Base-by-base conservation (phyloP, 352 stramenopile species). In the Nothophytophthora sp. region DNA sequence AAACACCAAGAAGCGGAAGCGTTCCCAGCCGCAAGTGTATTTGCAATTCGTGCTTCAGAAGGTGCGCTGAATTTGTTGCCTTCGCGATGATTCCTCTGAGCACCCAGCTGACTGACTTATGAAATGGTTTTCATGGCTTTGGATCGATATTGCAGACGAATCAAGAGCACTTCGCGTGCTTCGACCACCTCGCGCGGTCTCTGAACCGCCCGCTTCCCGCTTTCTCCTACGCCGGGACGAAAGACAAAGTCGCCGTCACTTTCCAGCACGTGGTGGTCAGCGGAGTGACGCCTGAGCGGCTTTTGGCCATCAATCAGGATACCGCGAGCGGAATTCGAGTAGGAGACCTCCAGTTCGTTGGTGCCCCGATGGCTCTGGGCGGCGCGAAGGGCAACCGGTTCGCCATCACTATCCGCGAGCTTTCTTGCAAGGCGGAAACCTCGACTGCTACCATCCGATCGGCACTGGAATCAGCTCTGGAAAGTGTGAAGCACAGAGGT, bases 161-260 rank as follows among this genome's bases (percentile, higher is more conserved):
- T 49, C 35, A 77, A 12, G 79, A 94, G 46, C 83, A 92, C 39
- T 92, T 92, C 33, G 27, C 69, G 15, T 86, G 69, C 53, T 73
- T 94, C 15, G 83, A 94, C 28, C 71, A 62, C 13, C 48, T 92
- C 15, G 49, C 73, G 9, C 67, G 72, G 0, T 34, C 40, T 4
- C 63, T 90, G 19, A 67, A 73, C 28, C 56, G 67, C 3, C 67
- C 81, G 0, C 49, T 82, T 8, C 77, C 76, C 1, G 70, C 71
- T 8, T 89, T 92, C 49, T 73, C 63, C 30, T 86, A 79, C 32
- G 76, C 83, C 13, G 81, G 81, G 0, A 90, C 77, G 8, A 94
- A 94, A 49, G 83, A 92, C 63, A 92, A 92, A 42, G 66, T 56
- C 2, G 83, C 83, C 1, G 49, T 90, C 36, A 92, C 83, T 4